Evolutionary conservation across 2,329 filamentous ascomycete species (phyloP).

Genomic region (Aureobasidium vineae): DNA sequence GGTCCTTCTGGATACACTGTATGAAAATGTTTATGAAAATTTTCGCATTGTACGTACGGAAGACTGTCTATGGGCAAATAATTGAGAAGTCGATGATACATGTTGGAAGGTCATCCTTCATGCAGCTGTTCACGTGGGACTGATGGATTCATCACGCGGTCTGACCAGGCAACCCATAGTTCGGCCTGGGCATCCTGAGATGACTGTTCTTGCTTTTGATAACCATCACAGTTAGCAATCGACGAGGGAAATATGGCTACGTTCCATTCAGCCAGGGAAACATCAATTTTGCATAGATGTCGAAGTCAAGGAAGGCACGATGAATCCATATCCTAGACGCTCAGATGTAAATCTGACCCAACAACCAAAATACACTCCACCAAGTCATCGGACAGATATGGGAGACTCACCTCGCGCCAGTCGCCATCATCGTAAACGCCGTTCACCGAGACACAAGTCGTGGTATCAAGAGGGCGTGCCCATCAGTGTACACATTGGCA

Average conservation of each 20-base stretch:
- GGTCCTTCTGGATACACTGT: constrained; percentile 1
- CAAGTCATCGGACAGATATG: constrained; percentile 7
- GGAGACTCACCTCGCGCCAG: constrained; percentile 13
- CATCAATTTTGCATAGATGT: not conserved
- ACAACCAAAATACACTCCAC: constrained; percentile 7
- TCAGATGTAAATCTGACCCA: constrained; percentile 15
- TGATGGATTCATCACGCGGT: constrained; percentile 14
- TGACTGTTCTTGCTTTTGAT: not conserved
- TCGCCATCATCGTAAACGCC: constrained; percentile 18
- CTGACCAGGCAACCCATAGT: constrained; percentile 20
- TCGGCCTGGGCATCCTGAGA: constrained; percentile 5
- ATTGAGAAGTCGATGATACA: not conserved
- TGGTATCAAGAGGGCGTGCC: constrained; percentile 31
- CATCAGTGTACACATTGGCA: constrained; percentile 38
- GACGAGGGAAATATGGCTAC: not conserved
- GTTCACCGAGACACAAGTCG: constrained; percentile 31
- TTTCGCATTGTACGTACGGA: too few relatives aligned
- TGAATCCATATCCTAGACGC: constrained; percentile 13
- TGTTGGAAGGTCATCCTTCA: constrained; percentile 9
- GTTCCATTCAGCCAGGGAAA: not conserved
- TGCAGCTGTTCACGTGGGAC: constrained; percentile 17
- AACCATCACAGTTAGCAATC: not conserved
- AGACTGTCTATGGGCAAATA: too few relatives aligned
- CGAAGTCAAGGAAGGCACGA: constrained; percentile 14
- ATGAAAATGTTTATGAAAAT: not conserved